phyloP scores from a whole-genome alignment of 208 protist genomes.

The Leishmania guyanensis region DNA sequence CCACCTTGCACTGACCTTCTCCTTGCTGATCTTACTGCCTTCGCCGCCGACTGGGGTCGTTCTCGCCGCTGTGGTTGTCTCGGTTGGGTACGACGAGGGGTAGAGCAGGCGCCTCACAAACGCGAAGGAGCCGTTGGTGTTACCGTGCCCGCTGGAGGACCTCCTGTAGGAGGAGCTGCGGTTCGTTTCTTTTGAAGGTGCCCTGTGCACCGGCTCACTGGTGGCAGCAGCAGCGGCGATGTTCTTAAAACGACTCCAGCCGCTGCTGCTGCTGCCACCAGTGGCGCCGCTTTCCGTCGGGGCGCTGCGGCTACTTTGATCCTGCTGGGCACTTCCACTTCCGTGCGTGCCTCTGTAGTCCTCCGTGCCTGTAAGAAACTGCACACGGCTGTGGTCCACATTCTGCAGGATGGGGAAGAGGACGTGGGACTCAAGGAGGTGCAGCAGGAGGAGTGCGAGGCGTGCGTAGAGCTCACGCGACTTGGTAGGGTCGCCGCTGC shows the following conservation, averaged over 20 bases:
- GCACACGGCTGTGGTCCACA: slow-evolving; percentile 31
- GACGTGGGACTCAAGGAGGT: slow-evolving; percentile 61
- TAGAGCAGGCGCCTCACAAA: slow-evolving; percentile 31
- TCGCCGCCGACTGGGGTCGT: neutral
- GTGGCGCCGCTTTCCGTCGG: neutral
- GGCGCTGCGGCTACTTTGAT: slow-evolving; percentile 5
- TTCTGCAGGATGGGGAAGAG: slow-evolving; percentile 58
- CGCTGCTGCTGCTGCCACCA: slow-evolving; percentile 13
- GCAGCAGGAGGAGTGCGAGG: slow-evolving; percentile 50
- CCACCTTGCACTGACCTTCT: neutral
- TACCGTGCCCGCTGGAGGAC: neutral
- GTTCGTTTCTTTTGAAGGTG: slow-evolving; percentile 4
- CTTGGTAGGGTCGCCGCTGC: slow-evolving; percentile 52
- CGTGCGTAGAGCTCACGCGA: slow-evolving; percentile 61
- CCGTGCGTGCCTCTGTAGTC: slow-evolving; percentile 2
- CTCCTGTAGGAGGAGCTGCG: slow-evolving; percentile 22
- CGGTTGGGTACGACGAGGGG: slow-evolving; percentile 1
- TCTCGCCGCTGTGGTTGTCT: neutral
- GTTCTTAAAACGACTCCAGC: slow-evolving; percentile 14
- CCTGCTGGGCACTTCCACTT: neutral
- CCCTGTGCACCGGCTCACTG: neutral
- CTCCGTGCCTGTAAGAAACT: slow-evolving; percentile 26
- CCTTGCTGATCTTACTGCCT: neutral
- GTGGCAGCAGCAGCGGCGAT: slow-evolving; percentile 2
- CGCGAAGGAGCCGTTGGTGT: slow-evolving; percentile 19